phyloP scores from a whole-genome alignment of 2,329 filamentous ascomycete species.

The Sporothrix pseudoabietina region DNA sequence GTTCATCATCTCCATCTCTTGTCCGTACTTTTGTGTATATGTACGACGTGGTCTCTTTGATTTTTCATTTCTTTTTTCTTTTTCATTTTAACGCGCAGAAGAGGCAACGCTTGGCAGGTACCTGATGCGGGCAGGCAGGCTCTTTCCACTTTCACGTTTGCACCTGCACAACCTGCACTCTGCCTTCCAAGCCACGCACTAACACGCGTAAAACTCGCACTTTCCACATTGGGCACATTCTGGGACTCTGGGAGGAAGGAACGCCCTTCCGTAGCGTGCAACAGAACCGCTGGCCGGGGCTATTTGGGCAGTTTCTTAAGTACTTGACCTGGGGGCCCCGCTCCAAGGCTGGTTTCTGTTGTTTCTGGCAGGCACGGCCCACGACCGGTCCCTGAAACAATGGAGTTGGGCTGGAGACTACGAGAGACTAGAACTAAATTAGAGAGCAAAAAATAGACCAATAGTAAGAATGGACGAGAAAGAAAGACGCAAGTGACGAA shows the following conservation, averaged over 20 bases:
- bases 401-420: neutral
- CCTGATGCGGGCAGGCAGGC: neutral
- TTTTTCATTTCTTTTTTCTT: no score
- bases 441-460: neutral
- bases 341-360: constrained; percentile 20
- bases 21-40: neutral
- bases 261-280: constrained; percentile 14
- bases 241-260: neutral
- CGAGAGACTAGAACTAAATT: no score
- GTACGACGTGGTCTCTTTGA: neutral
- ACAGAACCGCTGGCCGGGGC: neutral
- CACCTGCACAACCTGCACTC: neutral
- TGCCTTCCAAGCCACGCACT: constrained; percentile 18
- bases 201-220: constrained; percentile 3
- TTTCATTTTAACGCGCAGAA: neutral
- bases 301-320: neutral
- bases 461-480: neutral
- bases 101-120: neutral
- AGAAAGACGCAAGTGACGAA: neutral
- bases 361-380: constrained; percentile 14
- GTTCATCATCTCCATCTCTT: neutral
- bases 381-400: constrained; percentile 11
- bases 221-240: neutral
- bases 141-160: neutral
- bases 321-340: neutral